Conservation (phyloP, 768 basidiomycete species). For the Mrakia frigida region DNA sequence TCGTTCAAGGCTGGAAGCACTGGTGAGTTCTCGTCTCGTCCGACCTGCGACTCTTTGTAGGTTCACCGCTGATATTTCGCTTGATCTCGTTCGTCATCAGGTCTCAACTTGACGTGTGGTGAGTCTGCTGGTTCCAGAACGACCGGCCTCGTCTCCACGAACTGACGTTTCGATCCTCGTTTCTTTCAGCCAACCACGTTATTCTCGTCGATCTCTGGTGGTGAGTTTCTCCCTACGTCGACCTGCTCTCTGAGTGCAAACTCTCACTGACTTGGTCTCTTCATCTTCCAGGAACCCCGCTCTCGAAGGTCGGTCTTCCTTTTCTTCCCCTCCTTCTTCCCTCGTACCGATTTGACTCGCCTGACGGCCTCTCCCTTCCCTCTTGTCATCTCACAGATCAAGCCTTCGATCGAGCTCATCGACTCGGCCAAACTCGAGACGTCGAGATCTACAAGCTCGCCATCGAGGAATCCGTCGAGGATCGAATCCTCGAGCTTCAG, state of each 20-base stretch:
- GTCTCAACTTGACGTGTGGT: conserved; percentile 31
- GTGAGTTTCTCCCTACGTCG: conserved; percentile 34
- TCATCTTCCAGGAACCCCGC: conserved; percentile 33
- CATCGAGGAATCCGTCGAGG: conserved; percentile 78
- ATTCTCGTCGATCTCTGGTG: conserved; percentile 93
- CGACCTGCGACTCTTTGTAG: not conserved
- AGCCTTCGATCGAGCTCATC: conserved; percentile 87
- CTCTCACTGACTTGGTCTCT: not conserved
- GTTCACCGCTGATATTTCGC: not conserved
- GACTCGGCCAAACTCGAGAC: conserved; percentile 77
- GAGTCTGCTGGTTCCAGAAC: not conserved
- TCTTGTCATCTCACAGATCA: conserved; percentile 57
- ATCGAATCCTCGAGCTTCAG: conserved; percentile 72
- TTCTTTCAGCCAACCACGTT: conserved; percentile 80
- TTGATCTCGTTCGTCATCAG: not conserved
- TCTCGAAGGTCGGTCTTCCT: conserved; percentile 27
- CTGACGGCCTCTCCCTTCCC: not conserved
- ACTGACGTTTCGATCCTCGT: conserved; percentile 27
- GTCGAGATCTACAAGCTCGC: conserved; percentile 70
- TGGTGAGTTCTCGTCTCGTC: conserved; percentile 49
- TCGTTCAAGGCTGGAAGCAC: conserved; percentile 95
- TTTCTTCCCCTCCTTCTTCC: not conserved
- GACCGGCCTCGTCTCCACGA: not conserved
- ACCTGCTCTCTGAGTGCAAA: not conserved
- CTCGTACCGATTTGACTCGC: not conserved